Conservation (phyloP, 129 eudicot genomes). For the Flaveria ramosissima region DNA sequence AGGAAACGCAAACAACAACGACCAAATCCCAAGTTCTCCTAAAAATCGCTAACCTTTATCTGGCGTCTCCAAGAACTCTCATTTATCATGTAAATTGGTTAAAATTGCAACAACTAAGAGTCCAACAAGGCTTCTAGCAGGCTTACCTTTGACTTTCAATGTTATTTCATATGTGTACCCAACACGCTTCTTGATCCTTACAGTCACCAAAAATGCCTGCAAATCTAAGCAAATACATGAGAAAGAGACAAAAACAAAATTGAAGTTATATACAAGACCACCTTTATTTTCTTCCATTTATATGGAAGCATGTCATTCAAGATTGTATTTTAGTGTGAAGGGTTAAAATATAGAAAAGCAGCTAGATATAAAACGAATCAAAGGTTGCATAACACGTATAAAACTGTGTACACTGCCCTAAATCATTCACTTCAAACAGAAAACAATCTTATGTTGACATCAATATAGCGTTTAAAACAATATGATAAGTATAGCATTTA, state of each 20-base stretch:
- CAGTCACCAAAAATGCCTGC: conserved; percentile 92
- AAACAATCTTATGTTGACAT: background rate
- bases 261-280: conserved; percentile 10
- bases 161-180: conserved; percentile 91
- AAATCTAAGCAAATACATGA: conserved; percentile 15
- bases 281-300: background rate
- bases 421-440: background rate
- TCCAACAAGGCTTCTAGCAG: too few species aligned
- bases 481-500: background rate
- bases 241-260: background rate
- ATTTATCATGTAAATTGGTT: too few species aligned
- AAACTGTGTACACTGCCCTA: background rate
- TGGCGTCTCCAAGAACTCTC: too few species aligned
- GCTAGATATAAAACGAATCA: background rate
- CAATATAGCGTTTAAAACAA: background rate
- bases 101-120: too few species aligned
- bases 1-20: too few species aligned
- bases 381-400: background rate
- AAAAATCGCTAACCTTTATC: too few species aligned
- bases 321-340: background rate
- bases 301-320: background rate
- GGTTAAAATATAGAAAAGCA: background rate
- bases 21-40: too few species aligned
- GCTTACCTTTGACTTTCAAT: conserved; percentile 72
- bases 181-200: conserved; percentile 92